Percentiles rank a stretch among this genome's conserved stretches.
phyloP scores from a whole-genome alignment of 345 rosid genomes.

The Psidium friedrichsthalianum region DNA sequence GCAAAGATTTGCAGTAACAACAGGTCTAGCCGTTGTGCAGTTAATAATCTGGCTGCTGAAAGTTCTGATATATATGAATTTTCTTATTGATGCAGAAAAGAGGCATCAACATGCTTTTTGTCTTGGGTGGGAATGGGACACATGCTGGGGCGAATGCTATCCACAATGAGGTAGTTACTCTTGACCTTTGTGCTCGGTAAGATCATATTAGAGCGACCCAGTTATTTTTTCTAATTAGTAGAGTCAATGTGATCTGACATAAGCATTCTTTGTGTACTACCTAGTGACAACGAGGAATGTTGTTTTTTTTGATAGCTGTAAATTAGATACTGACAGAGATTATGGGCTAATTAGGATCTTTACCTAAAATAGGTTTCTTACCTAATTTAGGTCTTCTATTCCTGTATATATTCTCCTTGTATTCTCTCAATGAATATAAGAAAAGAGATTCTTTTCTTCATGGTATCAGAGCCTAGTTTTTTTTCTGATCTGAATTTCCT shows the following conservation, averaged over 20 bases:
- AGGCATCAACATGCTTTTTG: conserved; percentile 99
- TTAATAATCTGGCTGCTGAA: background rate
- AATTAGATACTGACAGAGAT: too few relatives aligned
- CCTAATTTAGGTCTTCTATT: too few relatives aligned
- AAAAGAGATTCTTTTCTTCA: too few relatives aligned
- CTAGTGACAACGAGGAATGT: too few relatives aligned
- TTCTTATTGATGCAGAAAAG: conserved; percentile 44
- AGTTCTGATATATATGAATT: background rate
- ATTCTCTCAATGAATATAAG: too few relatives aligned
- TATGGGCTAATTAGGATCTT: too few relatives aligned
- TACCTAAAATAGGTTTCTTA: too few relatives aligned
- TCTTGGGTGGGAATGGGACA: conserved; percentile 94
- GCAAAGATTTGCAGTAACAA: background rate
- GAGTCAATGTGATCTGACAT: background rate
- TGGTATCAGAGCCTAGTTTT: too few relatives aligned
- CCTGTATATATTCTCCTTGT: too few relatives aligned
- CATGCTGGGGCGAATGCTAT: conserved; percentile 99
- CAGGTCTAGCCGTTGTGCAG: background rate
- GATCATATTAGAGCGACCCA: background rate
- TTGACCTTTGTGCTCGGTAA: background rate
- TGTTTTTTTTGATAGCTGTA: too few relatives aligned
- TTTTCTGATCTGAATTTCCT: too few relatives aligned
- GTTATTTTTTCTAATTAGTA: background rate
- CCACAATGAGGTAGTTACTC: conserved; percentile 66
- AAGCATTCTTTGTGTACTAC: background rate